A percentile compares a stretch with the other conserved stretches of the same genome.
These are phyloP conservation scores for Takashimella koratensis DNA, from an alignment of 1,284 basidiomycete genomes.

Conservation along the genomic window DNA sequence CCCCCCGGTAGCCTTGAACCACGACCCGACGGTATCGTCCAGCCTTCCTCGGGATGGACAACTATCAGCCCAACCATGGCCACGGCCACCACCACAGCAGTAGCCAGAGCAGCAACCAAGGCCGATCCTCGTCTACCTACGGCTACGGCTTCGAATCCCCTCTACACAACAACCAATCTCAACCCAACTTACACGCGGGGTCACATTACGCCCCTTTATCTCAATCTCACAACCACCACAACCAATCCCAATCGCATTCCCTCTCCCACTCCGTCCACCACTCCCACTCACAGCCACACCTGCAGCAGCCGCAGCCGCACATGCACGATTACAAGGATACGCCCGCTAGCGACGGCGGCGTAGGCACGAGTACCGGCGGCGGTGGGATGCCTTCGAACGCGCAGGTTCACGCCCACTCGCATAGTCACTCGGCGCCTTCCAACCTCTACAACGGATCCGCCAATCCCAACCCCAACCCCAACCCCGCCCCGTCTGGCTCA, in stretches of 20 bases:
- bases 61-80: background rate
- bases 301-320: slow-evolving; percentile 10
- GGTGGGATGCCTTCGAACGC: background rate
- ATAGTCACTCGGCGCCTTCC: background rate
- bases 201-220: too few species aligned
- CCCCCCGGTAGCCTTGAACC: too few species aligned
- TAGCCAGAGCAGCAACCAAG: background rate
- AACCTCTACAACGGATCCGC: background rate
- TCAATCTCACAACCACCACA: background rate
- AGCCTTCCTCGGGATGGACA: too few species aligned
- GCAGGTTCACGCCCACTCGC: background rate
- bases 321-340: background rate
- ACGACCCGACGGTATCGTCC: too few species aligned
- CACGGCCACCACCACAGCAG: background rate
- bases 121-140: background rate
- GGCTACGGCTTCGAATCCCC: background rate
- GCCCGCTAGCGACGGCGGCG: background rate
- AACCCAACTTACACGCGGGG: too few species aligned
- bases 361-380: background rate
- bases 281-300: slow-evolving; percentile 4
- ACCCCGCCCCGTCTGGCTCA: background rate
- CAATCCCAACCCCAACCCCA: background rate
- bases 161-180: background rate
- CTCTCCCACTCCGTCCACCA: slow-evolving; percentile 12
- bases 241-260: slow-evolving; percentile 1